Conservation (phyloP, 2,329 filamentous ascomycete species). For the Colletotrichum spinosum region DNA sequence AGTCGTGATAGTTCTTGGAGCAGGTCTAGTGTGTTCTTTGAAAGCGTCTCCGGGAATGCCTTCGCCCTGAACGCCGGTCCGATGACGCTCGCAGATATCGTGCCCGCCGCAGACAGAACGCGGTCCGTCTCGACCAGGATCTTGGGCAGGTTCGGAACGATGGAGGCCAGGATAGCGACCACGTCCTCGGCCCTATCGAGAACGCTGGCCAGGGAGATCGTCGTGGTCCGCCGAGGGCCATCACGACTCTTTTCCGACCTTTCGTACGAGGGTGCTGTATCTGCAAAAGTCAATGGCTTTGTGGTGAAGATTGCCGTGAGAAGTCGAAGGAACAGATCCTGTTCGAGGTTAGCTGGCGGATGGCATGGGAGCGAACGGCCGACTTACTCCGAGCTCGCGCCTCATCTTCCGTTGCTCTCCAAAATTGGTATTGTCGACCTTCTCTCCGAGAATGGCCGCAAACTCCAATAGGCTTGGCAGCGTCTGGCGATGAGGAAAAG, state of each 20-base stretch:
- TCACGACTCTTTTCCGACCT: constrained; percentile 52
- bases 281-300: constrained; percentile 79
- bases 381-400: constrained; percentile 83
- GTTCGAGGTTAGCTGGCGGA: constrained; percentile 42
- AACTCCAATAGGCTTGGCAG: constrained; percentile 89
- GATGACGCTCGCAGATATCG: constrained; percentile 86
- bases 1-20: constrained; percentile 82
- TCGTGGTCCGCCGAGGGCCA: constrained; percentile 51
- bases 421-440: constrained; percentile 98
- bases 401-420: constrained; percentile 94
- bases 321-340: constrained; percentile 91
- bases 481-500: constrained; percentile 93
- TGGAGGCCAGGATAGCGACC: constrained; percentile 80
- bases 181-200: constrained; percentile 76
- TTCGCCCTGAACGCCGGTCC: constrained; percentile 86
- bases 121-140: constrained; percentile 89
- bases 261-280: constrained; percentile 54
- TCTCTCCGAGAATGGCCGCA: constrained; percentile 88
- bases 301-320: constrained; percentile 96
- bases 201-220: constrained; percentile 45
- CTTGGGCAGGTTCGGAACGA: constrained; percentile 83
- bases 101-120: constrained; percentile 79
- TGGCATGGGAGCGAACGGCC: neutral
- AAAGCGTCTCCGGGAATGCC: constrained; percentile 87
- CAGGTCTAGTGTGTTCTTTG: constrained; percentile 76